A percentile compares a stretch with the other conserved stretches of the same genome.
phyloP scores from a whole-genome alignment of 139 green algal genomes.

The Astrephomene gubernaculifera region DNA sequence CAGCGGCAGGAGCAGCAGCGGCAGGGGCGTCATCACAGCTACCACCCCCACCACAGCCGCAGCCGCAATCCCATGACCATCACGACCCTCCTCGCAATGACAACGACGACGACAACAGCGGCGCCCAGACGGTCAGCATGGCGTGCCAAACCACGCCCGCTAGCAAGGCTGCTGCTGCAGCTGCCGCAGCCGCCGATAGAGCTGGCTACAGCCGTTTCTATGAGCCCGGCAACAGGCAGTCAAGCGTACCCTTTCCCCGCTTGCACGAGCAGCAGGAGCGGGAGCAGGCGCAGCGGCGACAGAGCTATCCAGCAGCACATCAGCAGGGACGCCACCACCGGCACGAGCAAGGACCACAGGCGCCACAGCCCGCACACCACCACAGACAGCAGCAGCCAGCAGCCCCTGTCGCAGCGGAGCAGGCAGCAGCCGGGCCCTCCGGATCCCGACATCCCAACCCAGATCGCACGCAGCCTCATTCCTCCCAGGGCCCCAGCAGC shows the following conservation, averaged over 20 bases:
- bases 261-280: background rate
- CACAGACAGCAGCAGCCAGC: background rate
- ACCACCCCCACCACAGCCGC: no score
- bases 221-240: no score
- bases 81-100: background rate
- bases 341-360: background rate
- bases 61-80: background rate
- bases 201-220: background rate
- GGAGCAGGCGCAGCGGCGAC: no score
- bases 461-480: no score
- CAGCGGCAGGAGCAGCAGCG: background rate
- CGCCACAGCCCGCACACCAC: background rate
- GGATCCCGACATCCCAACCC: no score
- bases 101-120: background rate
- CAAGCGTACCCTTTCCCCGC: background rate
- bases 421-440: background rate
- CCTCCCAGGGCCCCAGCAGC: no score
- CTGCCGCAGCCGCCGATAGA: background rate
- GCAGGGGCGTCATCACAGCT: background rate
- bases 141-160: conserved; percentile 4
- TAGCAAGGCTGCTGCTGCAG: background rate
- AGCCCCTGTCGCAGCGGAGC: background rate
- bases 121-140: background rate
- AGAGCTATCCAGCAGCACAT: no score
- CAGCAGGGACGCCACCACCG: background rate